Base-by-base conservation (phyloP, 805 yeast species). In the Zygoascus tannicola region DNA sequence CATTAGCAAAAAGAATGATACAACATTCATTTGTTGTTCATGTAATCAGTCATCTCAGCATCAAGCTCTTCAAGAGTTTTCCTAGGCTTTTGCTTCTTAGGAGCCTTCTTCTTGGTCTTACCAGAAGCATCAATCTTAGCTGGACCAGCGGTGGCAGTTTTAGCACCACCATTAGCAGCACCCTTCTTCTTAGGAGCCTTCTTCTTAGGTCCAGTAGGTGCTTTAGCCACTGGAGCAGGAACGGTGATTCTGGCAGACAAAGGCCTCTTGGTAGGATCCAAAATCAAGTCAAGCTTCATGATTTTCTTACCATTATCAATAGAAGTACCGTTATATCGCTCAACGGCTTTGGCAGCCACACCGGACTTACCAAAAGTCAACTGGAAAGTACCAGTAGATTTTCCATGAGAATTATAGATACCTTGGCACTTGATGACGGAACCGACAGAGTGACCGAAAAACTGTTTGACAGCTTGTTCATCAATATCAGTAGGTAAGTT, bases 31-130 rank as follows among this genome's bases (percentile, higher is more conserved):
- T 26, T 26, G 30, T 12, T 12, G 30, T 26, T 26, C 51, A 90
- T 88, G 70, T 90, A 90, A 62, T 88, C 97, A 50, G 87, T 83
- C 98, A 92, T 90, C 70, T 90, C 97, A 63, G 88, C 95, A 68
- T 92, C 98, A 61, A 90, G 78, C 68, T 92, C 90, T 64, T 85
- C 97, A 51, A 84, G 73, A 43, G 95, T 79, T 75, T 87, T 87
- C 68, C 74, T 73, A 48, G 70, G 72, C 47, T 73, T 70, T 53
- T 61, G 46, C 41, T 48, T 23, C 51, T 51, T 44, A 32, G 28
- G 33, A 55, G 51, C 36, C 37, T 40, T 34, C 41, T 41, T 35
- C 49, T 58, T 54, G 51, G 56, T 57, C 48, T 60, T 59, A 44
- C 63, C 61, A 23, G 56, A 53, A 37, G 44, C 44, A 53, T 50